A percentile compares a stretch with the other conserved stretches of the same genome.
These are phyloP conservation scores for Coniochaeta ligniaria DNA, from an alignment of 2,329 filamentous ascomycete genomes.

Conservation along the genomic window DNA sequence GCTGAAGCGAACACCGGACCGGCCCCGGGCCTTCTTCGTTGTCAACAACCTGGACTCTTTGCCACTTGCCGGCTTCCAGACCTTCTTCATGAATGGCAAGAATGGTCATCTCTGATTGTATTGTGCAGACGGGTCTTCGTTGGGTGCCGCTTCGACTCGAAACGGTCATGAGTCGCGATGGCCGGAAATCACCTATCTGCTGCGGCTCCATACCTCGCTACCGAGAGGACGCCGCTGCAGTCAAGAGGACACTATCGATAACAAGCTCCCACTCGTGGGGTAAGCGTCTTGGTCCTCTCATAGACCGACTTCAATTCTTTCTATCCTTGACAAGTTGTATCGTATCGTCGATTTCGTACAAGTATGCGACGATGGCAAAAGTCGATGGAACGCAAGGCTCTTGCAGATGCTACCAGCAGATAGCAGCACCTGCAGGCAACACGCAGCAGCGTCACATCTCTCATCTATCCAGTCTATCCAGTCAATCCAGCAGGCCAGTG, in stretches of 20 bases:
- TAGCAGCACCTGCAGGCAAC: not conserved
- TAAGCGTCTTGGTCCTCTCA: not conserved
- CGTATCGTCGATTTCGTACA: not conserved
- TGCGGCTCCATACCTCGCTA: not conserved
- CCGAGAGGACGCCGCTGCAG: not conserved
- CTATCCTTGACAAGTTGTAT: not conserved
- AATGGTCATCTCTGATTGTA: too few species aligned
- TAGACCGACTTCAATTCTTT: not conserved
- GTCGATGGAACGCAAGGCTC: not conserved
- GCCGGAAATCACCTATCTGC: not conserved
- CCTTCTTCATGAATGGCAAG: not conserved
- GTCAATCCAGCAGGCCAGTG: not conserved
- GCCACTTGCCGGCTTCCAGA: not conserved
- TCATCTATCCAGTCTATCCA: not conserved
- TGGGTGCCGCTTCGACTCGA: not conserved
- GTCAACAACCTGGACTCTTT: not conserved
- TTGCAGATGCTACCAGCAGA: not conserved
- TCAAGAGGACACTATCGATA: not conserved
- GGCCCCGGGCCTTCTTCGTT: not conserved
- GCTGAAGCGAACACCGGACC: not conserved
- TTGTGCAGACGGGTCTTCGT: too few species aligned
- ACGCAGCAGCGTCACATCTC: not conserved
- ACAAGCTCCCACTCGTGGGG: not conserved
- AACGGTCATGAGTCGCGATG: not conserved
- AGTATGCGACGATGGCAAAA: not conserved